These are phyloP conservation scores for Heliamphora pulchella DNA, from an alignment of 179 eudicot species.

Conservation along the genomic window DNA sequence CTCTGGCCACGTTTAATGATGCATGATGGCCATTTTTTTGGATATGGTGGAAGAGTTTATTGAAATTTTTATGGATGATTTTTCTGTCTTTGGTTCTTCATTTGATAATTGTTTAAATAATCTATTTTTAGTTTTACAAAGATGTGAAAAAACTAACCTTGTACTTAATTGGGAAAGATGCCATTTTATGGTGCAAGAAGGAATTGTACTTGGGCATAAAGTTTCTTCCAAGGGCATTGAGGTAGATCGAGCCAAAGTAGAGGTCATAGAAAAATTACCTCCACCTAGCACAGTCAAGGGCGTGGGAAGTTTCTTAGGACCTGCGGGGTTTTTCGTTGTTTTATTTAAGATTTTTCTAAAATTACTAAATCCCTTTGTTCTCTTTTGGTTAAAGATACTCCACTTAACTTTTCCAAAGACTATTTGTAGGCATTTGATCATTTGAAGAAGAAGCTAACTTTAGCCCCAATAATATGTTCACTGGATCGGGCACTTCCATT, in stretches of 20 bases:
- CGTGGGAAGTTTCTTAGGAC: background rate
- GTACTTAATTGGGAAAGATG: background rate
- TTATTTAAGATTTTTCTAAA: too few species aligned
- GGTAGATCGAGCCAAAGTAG: background rate
- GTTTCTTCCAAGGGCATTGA: background rate
- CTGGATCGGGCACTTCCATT: background rate
- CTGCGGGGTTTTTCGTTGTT: too few species aligned
- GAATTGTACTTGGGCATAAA: background rate
- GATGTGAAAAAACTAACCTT: background rate
- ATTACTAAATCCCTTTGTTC: background rate
- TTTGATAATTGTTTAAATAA: conserved; percentile 8
- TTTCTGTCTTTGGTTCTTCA: background rate
- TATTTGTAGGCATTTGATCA: background rate
- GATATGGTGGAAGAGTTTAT: conserved; percentile 1
- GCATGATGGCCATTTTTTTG: conserved; percentile 15
- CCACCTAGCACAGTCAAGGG: too few species aligned
- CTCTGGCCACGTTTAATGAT: conserved; percentile 10
- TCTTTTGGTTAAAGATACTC: background rate
- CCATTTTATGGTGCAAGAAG: background rate
- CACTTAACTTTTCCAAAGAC: background rate
- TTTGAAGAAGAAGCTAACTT: background rate
- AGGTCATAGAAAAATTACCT: too few species aligned
- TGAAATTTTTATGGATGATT: conserved; percentile 18
- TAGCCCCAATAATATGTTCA: background rate
- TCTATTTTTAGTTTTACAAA: background rate